phyloP scores from a whole-genome alignment of 1,284 basidiomycete genomes.

The Thecaphora thlaspeos region DNA sequence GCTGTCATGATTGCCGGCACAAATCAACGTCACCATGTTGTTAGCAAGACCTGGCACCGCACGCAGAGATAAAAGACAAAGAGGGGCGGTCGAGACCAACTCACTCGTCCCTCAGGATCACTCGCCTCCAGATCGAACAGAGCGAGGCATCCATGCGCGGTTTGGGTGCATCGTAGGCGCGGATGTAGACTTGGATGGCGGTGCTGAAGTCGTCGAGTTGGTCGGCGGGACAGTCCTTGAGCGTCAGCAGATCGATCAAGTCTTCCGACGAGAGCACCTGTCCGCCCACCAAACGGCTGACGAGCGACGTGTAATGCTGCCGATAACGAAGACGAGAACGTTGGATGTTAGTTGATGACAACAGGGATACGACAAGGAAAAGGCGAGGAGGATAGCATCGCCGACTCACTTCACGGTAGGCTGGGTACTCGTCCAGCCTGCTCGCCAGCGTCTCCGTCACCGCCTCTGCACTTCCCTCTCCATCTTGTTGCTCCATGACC shows the following conservation, averaged over 20 bases:
- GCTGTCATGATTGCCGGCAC: too few species aligned
- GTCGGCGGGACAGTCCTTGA: constrained; percentile 59
- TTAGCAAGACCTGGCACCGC: too few species aligned
- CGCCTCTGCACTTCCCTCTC: neutral
- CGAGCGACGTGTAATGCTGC: constrained; percentile 39
- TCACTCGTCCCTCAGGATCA: constrained; percentile 77
- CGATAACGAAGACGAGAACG: too few species aligned
- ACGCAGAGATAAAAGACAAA: too few species aligned
- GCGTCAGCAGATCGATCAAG: constrained; percentile 62
- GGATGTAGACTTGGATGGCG: constrained; percentile 60
- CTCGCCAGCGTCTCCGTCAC: constrained; percentile 18
- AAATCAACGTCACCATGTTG: too few species aligned
- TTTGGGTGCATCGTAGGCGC: constrained; percentile 55
- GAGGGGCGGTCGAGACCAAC: too few species aligned
- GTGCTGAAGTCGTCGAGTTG: constrained; percentile 59
- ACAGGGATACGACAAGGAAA: too few species aligned
- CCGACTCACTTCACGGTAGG: too few species aligned
- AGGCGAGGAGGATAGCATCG: too few species aligned
- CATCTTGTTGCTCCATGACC: neutral
- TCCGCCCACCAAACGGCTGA: constrained; percentile 55
- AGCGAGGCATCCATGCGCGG: constrained; percentile 60
- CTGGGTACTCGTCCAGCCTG: constrained; percentile 23
- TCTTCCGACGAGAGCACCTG: constrained; percentile 60
- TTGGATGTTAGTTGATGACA: too few species aligned
- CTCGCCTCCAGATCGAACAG: constrained; percentile 76